Conservation (phyloP, 495 filamentous ascomycete genomes). For the Daldinia loculata region DNA sequence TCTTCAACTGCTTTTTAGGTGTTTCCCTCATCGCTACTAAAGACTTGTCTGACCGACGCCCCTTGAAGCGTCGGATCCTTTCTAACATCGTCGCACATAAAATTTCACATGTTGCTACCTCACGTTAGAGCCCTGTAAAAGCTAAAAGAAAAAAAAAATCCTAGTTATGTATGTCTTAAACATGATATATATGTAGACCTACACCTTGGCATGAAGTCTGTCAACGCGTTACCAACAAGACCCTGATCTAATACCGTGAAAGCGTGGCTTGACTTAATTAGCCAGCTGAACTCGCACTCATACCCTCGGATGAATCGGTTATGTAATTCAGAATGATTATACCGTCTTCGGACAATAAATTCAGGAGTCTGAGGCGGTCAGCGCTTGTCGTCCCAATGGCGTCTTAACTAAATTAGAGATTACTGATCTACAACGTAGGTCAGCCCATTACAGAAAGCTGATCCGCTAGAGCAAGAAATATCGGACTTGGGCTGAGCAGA, state of each 20-base stretch:
- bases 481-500: background rate
- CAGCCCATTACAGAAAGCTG: background rate
- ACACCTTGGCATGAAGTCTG: constrained; percentile 1
- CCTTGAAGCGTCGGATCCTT: constrained; percentile 6
- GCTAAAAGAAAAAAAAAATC: background rate
- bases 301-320: background rate
- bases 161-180: background rate
- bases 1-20: constrained; percentile 7
- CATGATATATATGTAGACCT: background rate
- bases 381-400: background rate
- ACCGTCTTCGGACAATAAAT: background rate
- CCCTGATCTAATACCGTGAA: background rate
- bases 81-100: constrained; percentile 6
- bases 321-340: background rate
- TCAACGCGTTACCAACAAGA: background rate
- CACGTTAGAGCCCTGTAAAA: background rate
- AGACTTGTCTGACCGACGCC: constrained; percentile 3
- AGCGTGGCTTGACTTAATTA: constrained; percentile 5
- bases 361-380: background rate
- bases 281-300: background rate
- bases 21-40: background rate
- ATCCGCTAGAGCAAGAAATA: background rate
- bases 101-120: background rate
- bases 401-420: background rate
- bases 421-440: background rate